Base-by-base conservation (phyloP, 129 eudicot species). In the Saussurea involucrata region DNA sequence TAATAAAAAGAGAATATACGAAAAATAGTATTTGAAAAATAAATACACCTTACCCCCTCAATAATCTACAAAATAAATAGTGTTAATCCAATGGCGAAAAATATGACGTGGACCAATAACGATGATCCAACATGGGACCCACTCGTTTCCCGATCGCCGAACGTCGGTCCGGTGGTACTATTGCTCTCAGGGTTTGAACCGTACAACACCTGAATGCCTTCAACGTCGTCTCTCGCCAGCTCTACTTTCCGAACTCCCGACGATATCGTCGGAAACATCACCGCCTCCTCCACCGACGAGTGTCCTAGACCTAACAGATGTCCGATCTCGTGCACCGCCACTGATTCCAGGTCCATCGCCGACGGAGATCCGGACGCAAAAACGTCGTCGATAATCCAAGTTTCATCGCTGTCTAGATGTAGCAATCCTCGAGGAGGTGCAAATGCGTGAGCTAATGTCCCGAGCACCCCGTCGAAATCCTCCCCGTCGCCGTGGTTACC, bases 401-500 rank as follows among this genome's bases (percentile, higher is more conserved):
- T 85, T 79, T 92, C 97, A 3, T 79, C 92, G 8, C 78, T 78
- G 75, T 91, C 97, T 3, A 87, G 75, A 65, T 89, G 95, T 0
- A 89, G 29, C 31, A 71, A 32, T 10, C 97, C 97, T 57, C 74
- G 46, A 13, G 95, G 87, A 34, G 97, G 95, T 5, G 92, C 81
- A 31, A 89, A 89, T 12, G 95, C 92, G 60, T 89, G 97, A 1
- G 90, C 97, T 32, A 92, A 27, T 2, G 94, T 87, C 4, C 98
- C 95, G 25, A 87, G 33, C 2, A 68, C 80, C 2, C 98, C 98
- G 75, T 93, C 98, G 36, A 93, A 90, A 24, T 89, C 83, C 78
- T 88, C 95, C 0, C 96, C 96, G 77, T 92, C 98, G 22, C 90
- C 90, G 63, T 93, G 98, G 60, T 88, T 81, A 1, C 96, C 95